Base-by-base conservation (phyloP, 2,329 filamentous ascomycete species). In the Elsinoe fawcettii region DNA sequence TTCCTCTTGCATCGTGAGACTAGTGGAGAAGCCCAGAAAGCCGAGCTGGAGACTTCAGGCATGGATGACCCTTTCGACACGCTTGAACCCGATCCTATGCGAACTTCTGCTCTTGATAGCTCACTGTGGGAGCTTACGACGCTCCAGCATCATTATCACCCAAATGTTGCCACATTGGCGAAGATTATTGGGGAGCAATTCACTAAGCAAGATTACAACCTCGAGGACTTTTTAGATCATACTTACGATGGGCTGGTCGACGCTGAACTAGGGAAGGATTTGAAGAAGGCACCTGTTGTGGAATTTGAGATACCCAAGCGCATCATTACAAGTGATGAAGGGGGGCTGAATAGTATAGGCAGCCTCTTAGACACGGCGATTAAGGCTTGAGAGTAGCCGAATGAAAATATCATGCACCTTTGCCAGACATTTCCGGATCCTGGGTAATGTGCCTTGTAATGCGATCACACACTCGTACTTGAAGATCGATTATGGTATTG, bases 211-310 rank as follows among this genome's bases (percentile, higher is more conserved):
- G 81, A 86, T 2, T 99, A 97, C 72, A 93, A 90, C 65, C 74
- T 96, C n/a, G 93, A 99, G 68, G 93, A 99, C 68, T 99, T 99
- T 72, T 74, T 97, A 49, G 93, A 99, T 68, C 90, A 97, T 70
- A 92, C 89, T 0, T 99, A 97, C 72, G 82, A 78, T 65, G 88
- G 83, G 68, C 80, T 99, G 69, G 74, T 97, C 43, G 88, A 93
- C 60, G 85, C 85, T 2, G 93, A 99, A 70, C 77, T 96, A 61
- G 78, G 80, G 59, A 95, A 92, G 72, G 83, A 88, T 43, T 77
- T 96, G 61, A 95, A 87, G 74, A 96, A 92, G 70, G 77, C 83
- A 5, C 91, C 92, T 0, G 90, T 93, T 11, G 84, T 97, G 53
- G 93, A 97, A 71, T 96, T 88, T 71, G 88, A 93, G 71, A 96